Evolutionary conservation across 805 yeast genomes (phyloP), one percentile per base, ranked within the genome.

Genomic region (Zygosaccharomyces lentus): DNA sequence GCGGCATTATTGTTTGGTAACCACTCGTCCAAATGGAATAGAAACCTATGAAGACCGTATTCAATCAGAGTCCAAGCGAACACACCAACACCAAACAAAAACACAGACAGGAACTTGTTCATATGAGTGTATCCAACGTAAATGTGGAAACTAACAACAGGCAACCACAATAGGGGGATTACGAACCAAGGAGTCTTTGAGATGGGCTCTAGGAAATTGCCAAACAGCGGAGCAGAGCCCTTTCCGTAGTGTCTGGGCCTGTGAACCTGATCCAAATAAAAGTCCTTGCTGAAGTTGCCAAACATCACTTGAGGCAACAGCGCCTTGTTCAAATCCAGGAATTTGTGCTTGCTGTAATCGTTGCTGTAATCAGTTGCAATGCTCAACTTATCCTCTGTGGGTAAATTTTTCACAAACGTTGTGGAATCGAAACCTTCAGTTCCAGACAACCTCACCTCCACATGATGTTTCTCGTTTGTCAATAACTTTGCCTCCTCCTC

Each of bases 201-300:
- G 21, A 93, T 62, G 4, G 97, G 97, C 69, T 93, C 99, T 49
- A 93, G 71, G 66, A 91, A 86, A 68, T 90, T 89, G 40, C 99
- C 99, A 67, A 93, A 93, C 45, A 93, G 65, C 6, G 90, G 96
- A 9, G 99, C 99, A 2, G 96, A 87, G 9, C 96, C 97, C 64
- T 89, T 82, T 54, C 98, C 98, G 64, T 90, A 93, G 67, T 93
- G 99, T 64, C 99, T 82, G 44, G 99, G 99, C 68, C 97, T 81
- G 67, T 93, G 99, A 35, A 93, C 93, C 69, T 93, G 97, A 64
- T 89, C 96, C 61, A 93, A 74, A 66, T 93, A 93, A 61, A 93
- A 91, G 35, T 87, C 95, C 64, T 87, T 91, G 34, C 85, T 62
- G 74, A 89, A 93, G 29, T 77, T 75, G 34, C 89, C 81, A 50